Conservation (phyloP, 192 early-diverging fungal genomes). For the Phlyctochytrium bullatum region DNA sequence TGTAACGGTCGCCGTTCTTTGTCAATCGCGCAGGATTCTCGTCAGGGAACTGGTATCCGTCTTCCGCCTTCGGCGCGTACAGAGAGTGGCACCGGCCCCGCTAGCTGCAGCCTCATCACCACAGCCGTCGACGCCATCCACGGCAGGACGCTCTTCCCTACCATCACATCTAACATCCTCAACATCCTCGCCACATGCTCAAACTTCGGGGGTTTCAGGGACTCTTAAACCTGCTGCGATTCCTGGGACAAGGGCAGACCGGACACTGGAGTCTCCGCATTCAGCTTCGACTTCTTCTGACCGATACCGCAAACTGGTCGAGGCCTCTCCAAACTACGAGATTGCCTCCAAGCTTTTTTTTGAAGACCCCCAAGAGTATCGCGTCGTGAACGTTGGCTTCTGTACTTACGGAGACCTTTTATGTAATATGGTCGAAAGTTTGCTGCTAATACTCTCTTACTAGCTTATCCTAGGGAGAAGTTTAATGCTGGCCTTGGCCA, state of each 20-base stretch:
- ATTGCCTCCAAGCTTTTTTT: constrained; percentile 20
- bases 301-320: not conserved
- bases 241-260: no score
- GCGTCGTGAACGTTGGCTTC: constrained; percentile 45
- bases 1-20: not conserved
- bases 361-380: constrained; percentile 37
- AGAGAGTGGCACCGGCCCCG: constrained; percentile 10
- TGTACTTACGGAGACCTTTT: constrained; percentile 31
- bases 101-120: not conserved
- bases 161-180: not conserved
- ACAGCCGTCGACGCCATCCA: no score
- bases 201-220: not conserved
- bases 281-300: not conserved
- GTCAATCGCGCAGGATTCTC: constrained; percentile 22
- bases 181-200: not conserved
- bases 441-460: not conserved
- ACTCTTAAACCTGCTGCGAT: no score
- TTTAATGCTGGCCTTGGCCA: constrained; percentile 49
- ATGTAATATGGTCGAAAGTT: constrained; percentile 21
- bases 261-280: no score
- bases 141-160: not conserved
- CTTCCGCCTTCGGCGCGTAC: constrained; percentile 36
- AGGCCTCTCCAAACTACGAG: constrained; percentile 6
- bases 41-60: constrained; percentile 42
- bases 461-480: constrained; percentile 40